Base-by-base conservation (phyloP, 306 rosid species). In the Vicia villosa region DNA sequence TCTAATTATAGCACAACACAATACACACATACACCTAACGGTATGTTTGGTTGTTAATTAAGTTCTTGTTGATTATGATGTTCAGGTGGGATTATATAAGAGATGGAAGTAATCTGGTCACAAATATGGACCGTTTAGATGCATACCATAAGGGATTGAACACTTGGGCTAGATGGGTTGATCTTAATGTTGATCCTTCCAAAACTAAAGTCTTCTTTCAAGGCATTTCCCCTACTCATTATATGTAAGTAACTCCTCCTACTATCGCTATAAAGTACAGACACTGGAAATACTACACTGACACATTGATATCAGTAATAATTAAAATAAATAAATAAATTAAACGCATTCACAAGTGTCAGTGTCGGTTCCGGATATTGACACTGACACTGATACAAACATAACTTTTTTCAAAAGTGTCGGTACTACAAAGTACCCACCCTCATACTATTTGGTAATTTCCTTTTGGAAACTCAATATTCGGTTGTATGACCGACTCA, bases 161-260 rank as follows among this genome's bases (percentile, higher is more conserved):
- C 20, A 94, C 99, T 40, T 94, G 99, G 99, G 97, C 86, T 16
- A 81, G 69, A 49, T 94, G 99, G 99, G 92, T 94, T 54, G 92
- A 94, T 76, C 84, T 42, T 17, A 88, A 91, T 52, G 87, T 94
- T n/a, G 84, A 94, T 55, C 72, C 97, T 28, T 10, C 88, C 50
- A 84, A 79, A 66, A 94, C 99, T 55, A 88, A 80, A 74, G 88
- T 87, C 22, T 86, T 91, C 89, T 91, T 94, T 72, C 99, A 94
- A 61, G 97, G 97, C 56, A 89, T 94, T 67, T 94, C 99, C 68
- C 99, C 99, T 6, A 94, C 99, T 36, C 99, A 94, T 74, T 91
- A 88, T 66, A 74, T 62, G 99, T 94, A 86, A 91, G 97, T 79
- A 72, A 34, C 63, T 47, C 22, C 37, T 6, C 37, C 60, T 56